A percentile compares a stretch with the other conserved stretches of the same genome.
These are phyloP conservation scores for Saccharum spontaneum DNA, from an alignment of 176 grass and related monocot genomes.

Conservation along the genomic window DNA sequence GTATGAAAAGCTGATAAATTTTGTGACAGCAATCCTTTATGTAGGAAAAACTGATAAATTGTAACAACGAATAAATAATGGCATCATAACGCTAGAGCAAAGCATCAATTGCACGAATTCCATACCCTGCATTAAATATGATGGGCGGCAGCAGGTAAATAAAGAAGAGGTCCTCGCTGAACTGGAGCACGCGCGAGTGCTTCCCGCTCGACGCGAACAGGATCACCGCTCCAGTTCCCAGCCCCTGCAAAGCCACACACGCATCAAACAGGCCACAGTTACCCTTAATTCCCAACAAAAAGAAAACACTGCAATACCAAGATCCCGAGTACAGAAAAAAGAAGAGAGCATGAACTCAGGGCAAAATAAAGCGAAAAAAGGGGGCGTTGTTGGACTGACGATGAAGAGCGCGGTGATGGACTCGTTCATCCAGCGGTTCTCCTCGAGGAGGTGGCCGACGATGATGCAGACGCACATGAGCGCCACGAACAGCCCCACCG, in stretches of 20 bases:
- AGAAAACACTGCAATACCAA: not conserved
- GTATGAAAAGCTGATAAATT: not conserved
- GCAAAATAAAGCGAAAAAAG: not conserved
- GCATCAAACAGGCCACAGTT: not conserved
- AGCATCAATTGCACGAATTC: not conserved
- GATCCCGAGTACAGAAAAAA: too few species aligned
- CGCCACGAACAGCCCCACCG: conserved; percentile 70
- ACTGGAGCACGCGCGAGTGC: conserved; percentile 58
- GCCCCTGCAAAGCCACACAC: conserved; percentile 43
- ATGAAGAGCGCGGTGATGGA: conserved; percentile 79
- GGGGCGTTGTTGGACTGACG: conserved; percentile 1
- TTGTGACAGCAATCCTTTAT: not conserved
- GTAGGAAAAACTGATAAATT: not conserved
- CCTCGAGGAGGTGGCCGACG: conserved; percentile 76
- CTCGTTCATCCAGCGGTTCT: conserved; percentile 89
- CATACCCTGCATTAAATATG: conserved; percentile 86
- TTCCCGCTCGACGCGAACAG: conserved; percentile 55
- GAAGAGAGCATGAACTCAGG: not conserved
- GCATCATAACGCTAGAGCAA: not conserved
- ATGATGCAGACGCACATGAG: conserved; percentile 79
- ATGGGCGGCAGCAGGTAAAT: conserved; percentile 83
- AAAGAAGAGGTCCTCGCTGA: conserved; percentile 89
- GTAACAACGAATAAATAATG: not conserved
- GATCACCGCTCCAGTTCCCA: conserved; percentile 64
- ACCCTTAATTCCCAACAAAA: not conserved